Conservation (phyloP, 306 rosid species). For the Medicago truncatula region MtrunA17r5.0-ANR NC_053045.1:407501-408000, state of each 20-base stretch:
- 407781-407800: background rate
- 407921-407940: constrained; percentile 16
- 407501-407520: background rate
- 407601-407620: constrained; percentile 17
- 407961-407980: constrained; percentile 7
- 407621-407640: constrained; percentile 6
- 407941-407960: background rate
- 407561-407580: background rate
- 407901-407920: background rate
- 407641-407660: constrained; percentile 8
- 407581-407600: background rate
- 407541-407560: background rate
- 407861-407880: background rate
- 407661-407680: background rate
- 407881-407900: background rate
- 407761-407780: background rate
- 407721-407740: background rate
- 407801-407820: background rate
- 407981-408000: background rate
- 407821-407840: background rate
- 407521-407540: background rate
- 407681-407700: background rate
- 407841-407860: background rate
- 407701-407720: background rate
- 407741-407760: background rate